A percentile compares a stretch with the other conserved stretches of the same genome.
phyloP scores from a whole-genome alignment of 2,329 filamentous ascomycete species.

The Apiospora pterosperma region DNA sequence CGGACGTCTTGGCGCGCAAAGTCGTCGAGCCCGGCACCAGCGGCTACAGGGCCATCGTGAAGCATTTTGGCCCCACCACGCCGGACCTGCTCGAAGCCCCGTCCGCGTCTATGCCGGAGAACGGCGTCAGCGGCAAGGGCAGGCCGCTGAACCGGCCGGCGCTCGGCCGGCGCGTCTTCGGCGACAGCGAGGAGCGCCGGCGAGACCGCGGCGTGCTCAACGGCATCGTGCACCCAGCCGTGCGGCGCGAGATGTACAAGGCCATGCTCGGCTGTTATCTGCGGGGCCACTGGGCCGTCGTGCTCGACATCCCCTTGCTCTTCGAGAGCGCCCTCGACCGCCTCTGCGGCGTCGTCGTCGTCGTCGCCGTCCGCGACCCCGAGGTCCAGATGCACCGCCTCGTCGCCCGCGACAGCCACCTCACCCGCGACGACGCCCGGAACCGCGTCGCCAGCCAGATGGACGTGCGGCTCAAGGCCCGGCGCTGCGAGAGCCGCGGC shows the following conservation, averaged over 20 bases:
- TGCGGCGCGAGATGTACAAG: constrained; percentile 77
- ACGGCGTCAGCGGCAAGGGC: constrained; percentile 58
- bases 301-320: constrained; percentile 87
- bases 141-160: constrained; percentile 81
- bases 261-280: constrained; percentile 71
- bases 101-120: constrained; percentile 46
- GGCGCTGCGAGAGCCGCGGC: constrained; percentile 64
- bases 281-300: constrained; percentile 78
- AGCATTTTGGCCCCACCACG: constrained; percentile 76
- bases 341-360: constrained; percentile 79
- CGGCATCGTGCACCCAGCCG: constrained; percentile 87
- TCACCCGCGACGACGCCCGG: constrained; percentile 81
- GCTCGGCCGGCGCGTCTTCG: constrained; percentile 83
- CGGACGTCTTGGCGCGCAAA: constrained; percentile 85
- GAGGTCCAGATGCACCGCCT: constrained; percentile 79
- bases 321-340: constrained; percentile 86
- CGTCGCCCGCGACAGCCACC: constrained; percentile 69
- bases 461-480: constrained; percentile 80
- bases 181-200: constrained; percentile 65
- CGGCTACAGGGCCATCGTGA: constrained; percentile 79
- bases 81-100: constrained; percentile 75
- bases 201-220: constrained; percentile 78
- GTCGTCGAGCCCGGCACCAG: constrained; percentile 90
- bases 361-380: constrained; percentile 81
- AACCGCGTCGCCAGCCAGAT: constrained; percentile 84